Base-by-base conservation (phyloP, 768 basidiomycete genomes). In the Russula lepida region DNA sequence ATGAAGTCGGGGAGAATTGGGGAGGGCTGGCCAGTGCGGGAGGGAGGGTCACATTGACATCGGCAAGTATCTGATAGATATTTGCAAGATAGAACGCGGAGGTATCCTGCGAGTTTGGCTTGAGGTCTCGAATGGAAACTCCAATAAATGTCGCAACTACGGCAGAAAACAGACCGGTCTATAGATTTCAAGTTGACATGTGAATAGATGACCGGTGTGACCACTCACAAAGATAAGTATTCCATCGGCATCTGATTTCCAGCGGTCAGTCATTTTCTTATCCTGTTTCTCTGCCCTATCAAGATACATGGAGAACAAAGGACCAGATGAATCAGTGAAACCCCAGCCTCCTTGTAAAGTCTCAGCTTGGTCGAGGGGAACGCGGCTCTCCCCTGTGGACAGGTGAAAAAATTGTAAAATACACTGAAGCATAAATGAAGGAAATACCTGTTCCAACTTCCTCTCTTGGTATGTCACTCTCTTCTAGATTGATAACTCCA, bases 251-350 rank as follows among this genome's bases (percentile, higher is more conserved):
- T 56, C 59, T 32, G 46, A 27, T 41, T 60, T 48, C 53, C 59
- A 55, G 8, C 53, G 59, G 15, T 49, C 37, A 15, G 53, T 15
- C 35, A 47, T 54, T 39, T 55, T 48, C 35, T 48, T 1, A 33
- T 60, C 59, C 15, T 37, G 7, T 8, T 32, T 37, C 27, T 25
- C 47, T 30, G 53, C 47, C 28, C 46, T 49, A 35, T 60, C 46
- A 5, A 46, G 52, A 43, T 60, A 55, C 30, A 60, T 60, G 47
- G 46, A 60, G 53, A 60, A 59, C 13, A 59, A 44, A 13, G 51
- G 50, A 1, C 33, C 58, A 2, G 58, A 44, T 25, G 43, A 32
- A 6, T 46, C 50, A 4, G 58, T 59, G 50, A 46, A 59, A 43
- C 11, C 8, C 2, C 43, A 30, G 19, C 25, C 58, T 54, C 25